Evolutionary conservation across 257 asterid species (phyloP).

Genomic region (Datura wrightii): DNA sequence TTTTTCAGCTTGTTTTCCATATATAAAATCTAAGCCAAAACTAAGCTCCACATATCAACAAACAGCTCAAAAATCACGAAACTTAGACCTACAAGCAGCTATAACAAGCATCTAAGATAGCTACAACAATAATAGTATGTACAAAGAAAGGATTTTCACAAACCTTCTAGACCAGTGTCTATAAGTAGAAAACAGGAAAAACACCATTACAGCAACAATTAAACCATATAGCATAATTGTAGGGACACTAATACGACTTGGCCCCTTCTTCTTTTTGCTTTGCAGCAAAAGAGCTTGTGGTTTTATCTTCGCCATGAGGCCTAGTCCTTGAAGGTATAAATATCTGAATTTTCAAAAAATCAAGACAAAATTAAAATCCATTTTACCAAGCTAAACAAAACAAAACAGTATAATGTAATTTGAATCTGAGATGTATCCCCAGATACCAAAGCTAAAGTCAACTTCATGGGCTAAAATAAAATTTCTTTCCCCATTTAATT

Average conservation of each 20-base stretch:
- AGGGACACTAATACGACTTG: conserved; percentile 45
- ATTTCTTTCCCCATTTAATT: neutral
- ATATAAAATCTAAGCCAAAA: neutral
- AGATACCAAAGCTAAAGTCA: neutral
- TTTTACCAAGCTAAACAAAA: neutral
- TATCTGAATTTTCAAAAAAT: conserved; percentile 1
- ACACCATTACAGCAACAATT: conserved; percentile 43
- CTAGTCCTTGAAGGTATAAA: conserved; percentile 19
- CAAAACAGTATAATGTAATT: neutral
- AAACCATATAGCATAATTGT: conserved; percentile 46
- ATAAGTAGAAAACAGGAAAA: conserved; percentile 54
- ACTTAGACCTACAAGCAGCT: neutral
- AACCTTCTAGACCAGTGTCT: conserved; percentile 56
- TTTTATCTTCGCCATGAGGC: conserved; percentile 56
- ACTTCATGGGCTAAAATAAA: neutral
- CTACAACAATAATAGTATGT: neutral
- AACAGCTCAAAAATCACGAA: neutral
- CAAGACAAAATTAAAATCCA: neutral
- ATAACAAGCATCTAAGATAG: neutral
- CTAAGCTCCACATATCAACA: neutral
- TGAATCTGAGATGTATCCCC: neutral
- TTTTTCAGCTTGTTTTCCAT: neutral
- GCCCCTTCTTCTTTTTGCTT: conserved; percentile 62
- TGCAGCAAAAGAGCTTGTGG: conserved; percentile 62
- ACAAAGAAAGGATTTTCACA: neutral